Evolutionary conservation across 345 rosid species (phyloP), one percentile per base, ranked within the genome.

Genomic region (Pistacia integerrima): DNA sequence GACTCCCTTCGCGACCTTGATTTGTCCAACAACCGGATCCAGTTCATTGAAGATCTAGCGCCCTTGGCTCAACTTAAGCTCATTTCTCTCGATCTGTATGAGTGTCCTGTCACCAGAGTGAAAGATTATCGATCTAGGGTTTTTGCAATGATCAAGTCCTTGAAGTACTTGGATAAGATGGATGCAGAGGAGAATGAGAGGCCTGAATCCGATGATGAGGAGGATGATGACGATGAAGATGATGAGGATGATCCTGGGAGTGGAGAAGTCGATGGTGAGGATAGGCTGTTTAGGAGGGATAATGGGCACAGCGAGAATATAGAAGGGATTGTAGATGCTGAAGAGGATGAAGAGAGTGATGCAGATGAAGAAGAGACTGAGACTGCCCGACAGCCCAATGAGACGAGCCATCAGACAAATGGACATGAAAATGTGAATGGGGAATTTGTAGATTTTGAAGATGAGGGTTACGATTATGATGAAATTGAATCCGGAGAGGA

Each of bases 151-250:
- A 86, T 92, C 69, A 89, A 80, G 73, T 80, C 93, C 28, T 84
- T 92, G 86, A 90, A 88, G 88, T 92, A 86, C 82, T 89, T 92
- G 79, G 97, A 92, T 84, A 92, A 92, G 88, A 92, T 83, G 83
- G 97, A 92, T 63, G 88, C 86, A 0, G 94, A 92, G 74, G 93
- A 79, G 86, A 92, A 90, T 56, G 97, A 92, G 82, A 89, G 89
- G 22, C 94, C 93, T 0, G 97, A 92, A 76, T 85, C 92, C 0
- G 97, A 92, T 54, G 97, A 92, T 8, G 97, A 92, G 67, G 93
- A 89, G 8, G 91, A 90, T 0, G 93, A 90, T 0, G 93, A 89
- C 0, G 93, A 85, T 1, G 92, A 88, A 0, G 95, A 85, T 14
- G 93, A 85, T 0, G 93, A 89, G 16, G 93, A 86, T n/a, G 95